Conservation (phyloP, 192 early-diverging fungal genomes). For the Linnemannia exigua region DNA sequence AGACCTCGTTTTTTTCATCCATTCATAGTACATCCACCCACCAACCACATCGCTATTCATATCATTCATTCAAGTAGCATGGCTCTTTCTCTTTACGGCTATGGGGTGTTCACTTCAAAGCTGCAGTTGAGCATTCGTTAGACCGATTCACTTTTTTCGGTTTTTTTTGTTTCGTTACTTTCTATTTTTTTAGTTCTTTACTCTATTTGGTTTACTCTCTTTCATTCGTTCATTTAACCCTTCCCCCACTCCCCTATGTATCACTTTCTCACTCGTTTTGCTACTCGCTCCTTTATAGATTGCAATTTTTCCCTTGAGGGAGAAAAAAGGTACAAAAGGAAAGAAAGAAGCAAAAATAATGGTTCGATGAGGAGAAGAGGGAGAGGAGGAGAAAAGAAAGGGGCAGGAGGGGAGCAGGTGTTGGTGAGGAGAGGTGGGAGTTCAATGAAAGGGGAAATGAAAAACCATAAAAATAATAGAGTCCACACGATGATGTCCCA, state of each 20-base stretch:
- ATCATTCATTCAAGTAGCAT: neutral
- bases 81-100: neutral
- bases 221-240: neutral
- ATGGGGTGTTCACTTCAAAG: too few species aligned
- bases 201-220: neutral
- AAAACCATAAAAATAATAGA: conserved; percentile 1
- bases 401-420: neutral
- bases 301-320: neutral
- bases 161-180: neutral
- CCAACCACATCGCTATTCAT: neutral
- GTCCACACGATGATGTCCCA: neutral
- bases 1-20: neutral
- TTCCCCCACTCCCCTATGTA: neutral
- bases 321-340: neutral
- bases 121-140: neutral
- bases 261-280: neutral
- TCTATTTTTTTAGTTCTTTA: neutral
- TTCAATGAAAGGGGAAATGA: neutral
- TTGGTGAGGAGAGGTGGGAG: neutral
- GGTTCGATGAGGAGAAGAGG: neutral
- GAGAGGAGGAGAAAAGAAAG: neutral
- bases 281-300: neutral
- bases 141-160: neutral
- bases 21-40: neutral
- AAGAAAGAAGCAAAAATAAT: neutral